Evolutionary conservation across 805 yeast species (phyloP).

Genomic region (Naumovozyma castellii): DNA sequence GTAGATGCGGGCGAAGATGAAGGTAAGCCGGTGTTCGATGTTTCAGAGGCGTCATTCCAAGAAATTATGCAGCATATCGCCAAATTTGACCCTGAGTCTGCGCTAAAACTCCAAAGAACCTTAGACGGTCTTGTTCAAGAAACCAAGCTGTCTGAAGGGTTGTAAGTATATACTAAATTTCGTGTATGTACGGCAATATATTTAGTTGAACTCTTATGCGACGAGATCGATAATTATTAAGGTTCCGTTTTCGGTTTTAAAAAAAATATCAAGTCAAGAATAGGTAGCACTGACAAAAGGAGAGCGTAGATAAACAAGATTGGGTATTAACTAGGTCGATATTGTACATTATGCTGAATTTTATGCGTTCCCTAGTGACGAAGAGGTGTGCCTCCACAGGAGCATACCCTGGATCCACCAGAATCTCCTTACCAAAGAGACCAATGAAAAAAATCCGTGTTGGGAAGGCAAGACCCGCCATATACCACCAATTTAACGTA

Average conservation of each 20-base stretch:
- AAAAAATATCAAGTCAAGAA: too few relatives aligned
- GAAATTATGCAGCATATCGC: conserved; percentile 24
- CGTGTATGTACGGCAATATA: background rate
- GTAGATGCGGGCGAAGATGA: conserved; percentile 14
- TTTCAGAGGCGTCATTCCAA: conserved; percentile 22
- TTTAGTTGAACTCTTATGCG: background rate
- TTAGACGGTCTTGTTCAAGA: conserved; percentile 24
- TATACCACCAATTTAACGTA: conserved; percentile 83
- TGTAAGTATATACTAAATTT: background rate
- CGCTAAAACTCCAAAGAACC: conserved; percentile 12
- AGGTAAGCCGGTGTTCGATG: conserved; percentile 17
- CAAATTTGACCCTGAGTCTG: conserved; percentile 19
- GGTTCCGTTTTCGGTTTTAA: background rate
- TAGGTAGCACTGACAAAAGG: too few relatives aligned
- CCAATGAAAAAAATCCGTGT: conserved; percentile 58
- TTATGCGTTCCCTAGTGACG: background rate
- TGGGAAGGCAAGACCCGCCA: conserved; percentile 90
- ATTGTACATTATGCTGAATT: conserved; percentile 1
- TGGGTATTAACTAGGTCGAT: too few relatives aligned
- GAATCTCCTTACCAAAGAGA: conserved; percentile 34
- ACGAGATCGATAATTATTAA: background rate
- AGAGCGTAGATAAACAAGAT: too few relatives aligned
- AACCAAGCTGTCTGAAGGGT: conserved; percentile 9
- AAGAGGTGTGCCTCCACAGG: conserved; percentile 17
- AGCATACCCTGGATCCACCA: conserved; percentile 17